phyloP scores from a whole-genome alignment of 1,284 basidiomycete species.

The Ustanciosporium gigantosporum region DNA sequence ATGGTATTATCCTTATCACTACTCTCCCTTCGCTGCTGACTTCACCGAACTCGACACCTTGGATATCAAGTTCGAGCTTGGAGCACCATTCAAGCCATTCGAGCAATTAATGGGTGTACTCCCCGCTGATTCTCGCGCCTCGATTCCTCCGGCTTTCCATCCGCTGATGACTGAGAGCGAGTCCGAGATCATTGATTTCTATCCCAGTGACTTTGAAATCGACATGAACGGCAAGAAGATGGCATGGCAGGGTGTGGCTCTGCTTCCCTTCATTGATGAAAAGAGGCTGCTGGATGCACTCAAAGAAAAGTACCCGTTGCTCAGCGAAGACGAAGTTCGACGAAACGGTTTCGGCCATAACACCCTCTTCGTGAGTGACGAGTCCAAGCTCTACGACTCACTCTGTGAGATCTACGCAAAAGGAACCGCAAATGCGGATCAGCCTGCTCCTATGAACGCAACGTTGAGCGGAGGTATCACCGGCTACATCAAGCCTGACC shows the following conservation, averaged over 20 bases:
- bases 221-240: slow-evolving; percentile 99
- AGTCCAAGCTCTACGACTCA: slow-evolving; percentile 81
- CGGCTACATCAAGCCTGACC: slow-evolving; percentile 79
- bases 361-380: slow-evolving; percentile 81
- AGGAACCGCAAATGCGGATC: slow-evolving; percentile 20
- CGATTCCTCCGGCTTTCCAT: slow-evolving; percentile 86
- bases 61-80: slow-evolving; percentile 77
- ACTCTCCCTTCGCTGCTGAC: slow-evolving; percentile 95
- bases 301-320: slow-evolving; percentile 71
- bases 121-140: slow-evolving; percentile 83
- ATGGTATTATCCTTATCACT: slow-evolving; percentile 99
- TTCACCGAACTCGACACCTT: slow-evolving; percentile 76
- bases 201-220: slow-evolving; percentile 87
- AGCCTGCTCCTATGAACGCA: slow-evolving; percentile 68
- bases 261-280: slow-evolving; percentile 94
- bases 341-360: slow-evolving; percentile 86
- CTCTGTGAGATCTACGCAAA: slow-evolving; percentile 87
- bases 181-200: slow-evolving; percentile 95
- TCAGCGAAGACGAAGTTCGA: slow-evolving; percentile 79
- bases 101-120: slow-evolving; percentile 99
- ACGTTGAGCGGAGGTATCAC: slow-evolving; percentile 76
- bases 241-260: slow-evolving; percentile 97
- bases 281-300: slow-evolving; percentile 74
- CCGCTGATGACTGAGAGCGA: slow-evolving; percentile 81
- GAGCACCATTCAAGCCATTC: slow-evolving; percentile 91